Conservation (phyloP, 139 green algal genomes). For the Chlamydomonas schloesseri region DNA sequence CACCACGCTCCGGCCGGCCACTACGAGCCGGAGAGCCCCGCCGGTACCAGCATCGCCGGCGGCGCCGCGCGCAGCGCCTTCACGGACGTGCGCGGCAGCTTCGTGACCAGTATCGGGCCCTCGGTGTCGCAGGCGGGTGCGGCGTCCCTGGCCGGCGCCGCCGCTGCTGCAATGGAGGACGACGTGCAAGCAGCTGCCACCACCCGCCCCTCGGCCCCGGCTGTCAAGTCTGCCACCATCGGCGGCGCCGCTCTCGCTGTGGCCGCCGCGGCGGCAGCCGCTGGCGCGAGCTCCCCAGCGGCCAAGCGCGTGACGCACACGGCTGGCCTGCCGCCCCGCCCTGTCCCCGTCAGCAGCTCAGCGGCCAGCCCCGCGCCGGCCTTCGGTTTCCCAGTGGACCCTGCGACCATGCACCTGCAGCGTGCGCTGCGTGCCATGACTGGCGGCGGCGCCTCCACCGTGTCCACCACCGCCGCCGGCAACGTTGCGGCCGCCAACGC, state of each 20-base stretch:
- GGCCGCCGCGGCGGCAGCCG: not conserved
- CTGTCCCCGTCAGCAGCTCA: not conserved
- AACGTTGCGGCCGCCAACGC: not conserved
- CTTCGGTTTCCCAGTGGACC: not conserved
- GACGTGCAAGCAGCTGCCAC: not conserved
- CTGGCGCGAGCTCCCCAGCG: not conserved
- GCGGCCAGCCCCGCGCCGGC: too few relatives aligned
- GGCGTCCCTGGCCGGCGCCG: not conserved
- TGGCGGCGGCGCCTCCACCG: not conserved
- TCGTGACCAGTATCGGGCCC: slow-evolving; percentile 28
- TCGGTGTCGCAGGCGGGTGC: slow-evolving; percentile 35
- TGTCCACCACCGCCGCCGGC: not conserved
- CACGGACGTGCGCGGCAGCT: slow-evolving; percentile 25
- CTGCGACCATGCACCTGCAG: not conserved
- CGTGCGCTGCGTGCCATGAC: slow-evolving; percentile 30
- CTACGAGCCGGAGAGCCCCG: not conserved
- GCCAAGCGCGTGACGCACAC: not conserved
- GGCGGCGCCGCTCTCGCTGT: not conserved
- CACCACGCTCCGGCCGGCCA: not conserved
- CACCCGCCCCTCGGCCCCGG: not conserved
- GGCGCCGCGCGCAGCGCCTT: not conserved
- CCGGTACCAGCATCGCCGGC: not conserved
- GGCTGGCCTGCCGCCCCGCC: slow-evolving; percentile 18
- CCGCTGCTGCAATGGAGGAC: not conserved
- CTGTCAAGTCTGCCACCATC: slow-evolving; percentile 12